phyloP scores from a whole-genome alignment of 805 yeast species.

The Yarrowia bubula region DNA sequence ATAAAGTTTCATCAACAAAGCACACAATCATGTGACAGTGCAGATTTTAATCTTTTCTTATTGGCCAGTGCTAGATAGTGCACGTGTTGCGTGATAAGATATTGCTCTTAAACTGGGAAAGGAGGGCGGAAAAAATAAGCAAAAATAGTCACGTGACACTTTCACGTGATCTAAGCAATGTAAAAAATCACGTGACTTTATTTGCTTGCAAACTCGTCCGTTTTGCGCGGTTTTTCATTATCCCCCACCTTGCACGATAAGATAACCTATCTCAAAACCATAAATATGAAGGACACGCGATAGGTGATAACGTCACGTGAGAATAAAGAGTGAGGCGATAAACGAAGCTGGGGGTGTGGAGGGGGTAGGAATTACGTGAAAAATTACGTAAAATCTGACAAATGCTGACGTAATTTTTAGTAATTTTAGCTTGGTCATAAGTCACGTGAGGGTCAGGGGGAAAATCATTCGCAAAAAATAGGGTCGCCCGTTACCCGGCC shows the following conservation, averaged over 20 bases:
- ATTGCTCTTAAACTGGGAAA: too few species aligned
- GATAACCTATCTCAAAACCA: conserved; percentile 22
- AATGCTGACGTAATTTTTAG: not conserved
- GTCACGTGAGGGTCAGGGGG: too few species aligned
- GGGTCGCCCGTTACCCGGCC: not conserved
- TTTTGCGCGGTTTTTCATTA: not conserved
- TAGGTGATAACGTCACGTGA: conserved; percentile 23
- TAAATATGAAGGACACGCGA: conserved; percentile 4
- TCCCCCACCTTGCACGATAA: conserved; percentile 22
- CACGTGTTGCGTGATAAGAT: conserved; percentile 17
- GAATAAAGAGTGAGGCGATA: not conserved
- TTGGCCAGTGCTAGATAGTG: conserved; percentile 27
- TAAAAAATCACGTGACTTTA: not conserved
- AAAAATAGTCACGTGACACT: not conserved
- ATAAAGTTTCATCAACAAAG: conserved; percentile 11
- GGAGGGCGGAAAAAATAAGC: not conserved
- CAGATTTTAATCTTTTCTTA: conserved; percentile 20
- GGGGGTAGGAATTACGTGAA: not conserved
- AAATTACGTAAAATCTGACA: not conserved
- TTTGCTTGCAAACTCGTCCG: not conserved
- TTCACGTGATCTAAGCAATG: not conserved
- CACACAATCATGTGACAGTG: conserved; percentile 24
- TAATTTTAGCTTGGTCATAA: too few species aligned
- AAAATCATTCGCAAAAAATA: not conserved
- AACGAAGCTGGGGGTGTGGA: not conserved